A percentile compares a stretch with the other conserved stretches of the same genome.
Evolutionary conservation across 805 yeast genomes (phyloP).

Genomic region (Komagataella mondaviorum): DNA sequence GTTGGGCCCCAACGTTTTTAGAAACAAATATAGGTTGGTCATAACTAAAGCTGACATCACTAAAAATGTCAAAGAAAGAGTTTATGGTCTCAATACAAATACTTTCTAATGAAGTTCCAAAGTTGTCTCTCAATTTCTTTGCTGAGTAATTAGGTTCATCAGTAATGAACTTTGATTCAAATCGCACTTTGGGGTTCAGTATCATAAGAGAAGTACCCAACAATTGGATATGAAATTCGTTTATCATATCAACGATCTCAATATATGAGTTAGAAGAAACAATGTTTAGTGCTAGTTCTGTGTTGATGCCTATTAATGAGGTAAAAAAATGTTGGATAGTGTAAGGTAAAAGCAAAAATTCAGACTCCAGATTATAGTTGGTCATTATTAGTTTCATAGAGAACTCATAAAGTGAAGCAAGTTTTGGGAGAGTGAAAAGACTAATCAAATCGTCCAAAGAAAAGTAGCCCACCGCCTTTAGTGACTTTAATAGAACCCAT

Average conservation of each 20-base stretch:
- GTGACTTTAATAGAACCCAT: constrained; percentile 18
- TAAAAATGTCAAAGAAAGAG: constrained; percentile 63
- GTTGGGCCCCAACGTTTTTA: constrained; percentile 26
- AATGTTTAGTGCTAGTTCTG: not conserved
- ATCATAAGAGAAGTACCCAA: not conserved
- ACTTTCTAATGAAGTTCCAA: constrained; percentile 10
- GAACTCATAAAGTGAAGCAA: constrained; percentile 9
- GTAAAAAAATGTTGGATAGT: not conserved
- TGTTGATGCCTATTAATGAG: not conserved
- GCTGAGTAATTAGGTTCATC: not conserved
- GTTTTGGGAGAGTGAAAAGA: not conserved
- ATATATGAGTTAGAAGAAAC: not conserved
- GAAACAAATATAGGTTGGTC: constrained; percentile 57
- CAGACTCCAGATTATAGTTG: not conserved
- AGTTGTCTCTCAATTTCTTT: not conserved
- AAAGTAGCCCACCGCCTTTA: not conserved
- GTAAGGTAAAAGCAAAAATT: not conserved
- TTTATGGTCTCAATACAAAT: constrained; percentile 45
- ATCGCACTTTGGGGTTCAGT: not conserved
- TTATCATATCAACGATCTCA: not conserved
- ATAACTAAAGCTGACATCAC: constrained; percentile 55
- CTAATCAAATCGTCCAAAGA: not conserved
- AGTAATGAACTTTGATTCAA: not conserved
- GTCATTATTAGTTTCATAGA: constrained; percentile 2
- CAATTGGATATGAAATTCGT: not conserved